Conservation (phyloP, 345 rosid genomes). For the Eucalyptus curtisii region DNA sequence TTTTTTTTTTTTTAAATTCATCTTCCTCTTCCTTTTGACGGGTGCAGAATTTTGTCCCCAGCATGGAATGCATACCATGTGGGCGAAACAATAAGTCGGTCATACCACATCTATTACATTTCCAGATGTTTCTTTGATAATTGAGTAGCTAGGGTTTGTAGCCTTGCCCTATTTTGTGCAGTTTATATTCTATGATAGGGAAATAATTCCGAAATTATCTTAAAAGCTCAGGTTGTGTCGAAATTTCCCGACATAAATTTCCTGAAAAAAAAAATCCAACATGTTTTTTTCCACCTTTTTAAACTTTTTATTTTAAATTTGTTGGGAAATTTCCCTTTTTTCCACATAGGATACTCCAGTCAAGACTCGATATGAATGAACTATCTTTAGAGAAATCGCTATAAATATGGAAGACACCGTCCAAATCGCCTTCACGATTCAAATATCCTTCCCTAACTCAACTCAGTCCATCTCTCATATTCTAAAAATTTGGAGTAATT, state of each 20-base stretch:
- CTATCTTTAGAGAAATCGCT: neutral
- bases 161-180: neutral
- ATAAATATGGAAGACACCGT: neutral
- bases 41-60: neutral
- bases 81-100: neutral
- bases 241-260: neutral
- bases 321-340: neutral
- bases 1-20: too few relatives aligned
- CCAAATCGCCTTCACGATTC: neutral
- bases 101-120: neutral
- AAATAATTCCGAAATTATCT: neutral
- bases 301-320: too few relatives aligned
- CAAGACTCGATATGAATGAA: neutral
- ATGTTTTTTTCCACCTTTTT: neutral
- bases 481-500: neutral
- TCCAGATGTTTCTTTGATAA: neutral
- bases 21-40: neutral
- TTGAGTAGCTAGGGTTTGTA: neutral
- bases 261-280: neutral
- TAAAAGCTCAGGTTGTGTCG: neutral
- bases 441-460: neutral
- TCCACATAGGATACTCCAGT: neutral
- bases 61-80: neutral
- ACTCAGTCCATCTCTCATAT: neutral
- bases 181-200: neutral